Evolutionary conservation across 257 asterid species (phyloP).

Genomic region (Nicotiana noctiflora): DNA sequence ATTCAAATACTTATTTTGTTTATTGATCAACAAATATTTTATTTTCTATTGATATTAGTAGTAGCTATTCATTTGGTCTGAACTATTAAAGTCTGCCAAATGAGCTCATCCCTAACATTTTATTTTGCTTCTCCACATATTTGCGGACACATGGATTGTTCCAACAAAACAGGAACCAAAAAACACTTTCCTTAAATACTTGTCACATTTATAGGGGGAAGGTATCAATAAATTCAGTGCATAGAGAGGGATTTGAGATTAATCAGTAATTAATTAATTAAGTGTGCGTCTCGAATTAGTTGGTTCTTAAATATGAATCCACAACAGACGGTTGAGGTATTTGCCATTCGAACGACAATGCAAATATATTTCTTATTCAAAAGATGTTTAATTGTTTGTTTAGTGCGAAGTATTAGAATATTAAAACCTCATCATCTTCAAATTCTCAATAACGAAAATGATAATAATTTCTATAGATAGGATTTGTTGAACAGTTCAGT

Average conservation of each 20-base stretch:
- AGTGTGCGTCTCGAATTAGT: background rate
- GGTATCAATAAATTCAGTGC: too few species aligned
- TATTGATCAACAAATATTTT: background rate
- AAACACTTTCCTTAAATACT: background rate
- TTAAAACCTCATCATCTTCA: too few species aligned
- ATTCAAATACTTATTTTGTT: background rate
- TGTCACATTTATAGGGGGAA: background rate
- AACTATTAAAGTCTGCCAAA: background rate
- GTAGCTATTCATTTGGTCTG: background rate
- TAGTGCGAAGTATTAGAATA: too few species aligned
- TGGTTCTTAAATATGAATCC: too few species aligned
- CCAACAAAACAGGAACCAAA: background rate
- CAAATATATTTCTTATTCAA: too few species aligned
- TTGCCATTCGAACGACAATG: too few species aligned
- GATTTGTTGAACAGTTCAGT: background rate
- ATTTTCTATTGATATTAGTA: background rate
- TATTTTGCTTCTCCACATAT: background rate
- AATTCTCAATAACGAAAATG: background rate
- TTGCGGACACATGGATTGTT: background rate
- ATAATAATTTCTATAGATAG: background rate
- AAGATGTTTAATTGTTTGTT: too few species aligned
- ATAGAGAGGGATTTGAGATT: background rate
- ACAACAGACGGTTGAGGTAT: too few species aligned
- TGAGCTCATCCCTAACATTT: background rate
- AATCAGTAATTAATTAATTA: background rate